Evolutionary conservation across 2,329 filamentous ascomycete species (phyloP).

Genomic region (Colletotrichum eleusines): DNA sequence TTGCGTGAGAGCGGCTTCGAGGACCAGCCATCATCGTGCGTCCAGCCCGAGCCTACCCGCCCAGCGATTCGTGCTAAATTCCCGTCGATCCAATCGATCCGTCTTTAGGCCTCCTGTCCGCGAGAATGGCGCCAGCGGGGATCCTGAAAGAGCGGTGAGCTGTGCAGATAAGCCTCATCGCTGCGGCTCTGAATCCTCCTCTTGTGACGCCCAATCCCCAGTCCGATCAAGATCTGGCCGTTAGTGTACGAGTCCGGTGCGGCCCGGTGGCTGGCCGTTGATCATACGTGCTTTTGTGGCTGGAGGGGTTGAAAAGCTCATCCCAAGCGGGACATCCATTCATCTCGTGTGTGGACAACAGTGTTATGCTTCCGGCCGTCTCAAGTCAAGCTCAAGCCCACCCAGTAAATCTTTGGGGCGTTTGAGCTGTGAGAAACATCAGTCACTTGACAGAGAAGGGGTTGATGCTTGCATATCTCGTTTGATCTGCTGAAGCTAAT

Average conservation of each 20-base stretch:
- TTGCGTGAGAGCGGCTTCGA: constrained; percentile 10
- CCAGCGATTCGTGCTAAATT: background rate
- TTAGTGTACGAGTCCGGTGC: constrained; percentile 24
- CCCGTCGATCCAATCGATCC: background rate
- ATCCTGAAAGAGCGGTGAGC: constrained; percentile 25
- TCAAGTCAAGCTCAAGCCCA: constrained; percentile 1
- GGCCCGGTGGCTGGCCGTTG: constrained; percentile 20
- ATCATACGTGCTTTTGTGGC: constrained; percentile 9
- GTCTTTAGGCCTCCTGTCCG: too few relatives aligned
- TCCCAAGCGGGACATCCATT: background rate
- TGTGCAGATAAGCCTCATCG: constrained; percentile 11
- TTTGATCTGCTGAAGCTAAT: constrained; percentile 12
- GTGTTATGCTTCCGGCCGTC: background rate
- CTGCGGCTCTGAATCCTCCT: constrained; percentile 2
- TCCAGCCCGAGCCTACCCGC: constrained; percentile 7
- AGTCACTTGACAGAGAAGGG: background rate
- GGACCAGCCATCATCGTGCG: constrained; percentile 16
- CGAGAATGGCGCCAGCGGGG: background rate
- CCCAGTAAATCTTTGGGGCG: background rate
- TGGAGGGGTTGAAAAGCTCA: background rate
- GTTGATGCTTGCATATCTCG: background rate
- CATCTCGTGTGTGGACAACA: background rate
- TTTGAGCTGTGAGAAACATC: background rate
- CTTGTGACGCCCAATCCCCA: constrained; percentile 6
- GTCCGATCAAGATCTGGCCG: constrained; percentile 13